Evolutionary conservation across 2,329 filamentous ascomycete species (phyloP), one percentile per base, ranked within the genome.

Genomic region (Pseudohalonectria lignicola): DNA sequence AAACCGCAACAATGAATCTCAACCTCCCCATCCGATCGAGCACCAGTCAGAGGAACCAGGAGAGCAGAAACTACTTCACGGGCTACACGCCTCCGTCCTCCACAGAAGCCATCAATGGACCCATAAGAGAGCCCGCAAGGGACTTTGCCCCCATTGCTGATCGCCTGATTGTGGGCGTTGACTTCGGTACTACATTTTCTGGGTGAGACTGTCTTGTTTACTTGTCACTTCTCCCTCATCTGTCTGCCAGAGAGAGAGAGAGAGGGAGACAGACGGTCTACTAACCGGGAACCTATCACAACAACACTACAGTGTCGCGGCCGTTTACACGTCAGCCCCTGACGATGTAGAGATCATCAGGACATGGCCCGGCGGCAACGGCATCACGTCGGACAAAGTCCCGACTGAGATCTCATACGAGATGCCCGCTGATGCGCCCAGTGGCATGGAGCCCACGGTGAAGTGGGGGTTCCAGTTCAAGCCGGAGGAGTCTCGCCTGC

Each of bases 381-480:
- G 82, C 49, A 86, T 88, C 60, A 87, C 84, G n/a, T 86, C 82
- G 26, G 83, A 90, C 64, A 90, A 90, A 64, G 83, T 88, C 2
- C 83, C 84, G 2, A 86, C 82, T 12, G 83, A 88, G 56, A 80
- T 88, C 39, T 79, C 82, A 46, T 77, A 77, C 48, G 67, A 71
- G 41, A 56, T 62, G 23, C 57, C 63, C 38, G 52, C 59, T 37
- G 47, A 56, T 16, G 51, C 62, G 4, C 44, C 57, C 3, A 45
- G 53, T 2, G 64, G 55, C n/a, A 53, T 63, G 1, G 55, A 62
- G 7, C 67, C 74, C 6, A 69, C 53, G 1, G 63, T 75, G 34
- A 82, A 80, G 74, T 90, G 84, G 84, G 84, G 84, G 0, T 88
- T 87, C 55, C 82, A 88, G 55, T 85, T 87, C 66, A 79, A 77